Conservation (phyloP, 2,329 filamentous ascomycete species). For the Zelopaecilomyces penicillatus region DNA sequence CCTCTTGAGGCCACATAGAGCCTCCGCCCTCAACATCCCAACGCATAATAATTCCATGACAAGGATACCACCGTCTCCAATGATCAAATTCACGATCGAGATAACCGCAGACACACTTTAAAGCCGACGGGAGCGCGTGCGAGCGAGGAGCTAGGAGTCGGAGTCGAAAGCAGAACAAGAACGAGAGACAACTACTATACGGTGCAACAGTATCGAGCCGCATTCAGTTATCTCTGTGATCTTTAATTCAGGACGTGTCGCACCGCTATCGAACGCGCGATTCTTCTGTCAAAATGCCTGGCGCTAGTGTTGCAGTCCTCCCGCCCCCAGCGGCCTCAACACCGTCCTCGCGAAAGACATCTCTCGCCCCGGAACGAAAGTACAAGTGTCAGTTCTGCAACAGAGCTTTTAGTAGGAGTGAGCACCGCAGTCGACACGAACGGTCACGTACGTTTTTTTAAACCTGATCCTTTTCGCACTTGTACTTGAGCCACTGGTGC, state of each 20-base stretch:
- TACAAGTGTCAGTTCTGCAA: slow-evolving; percentile 99
- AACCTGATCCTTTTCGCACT: slow-evolving; percentile 5
- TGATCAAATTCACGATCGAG: slow-evolving; percentile 44
- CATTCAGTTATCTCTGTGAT: too few species aligned
- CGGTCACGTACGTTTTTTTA: slow-evolving; percentile 75
- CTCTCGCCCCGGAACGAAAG: slow-evolving; percentile 83
- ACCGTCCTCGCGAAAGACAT: slow-evolving; percentile 65
- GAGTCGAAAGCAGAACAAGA: slow-evolving; percentile 25
- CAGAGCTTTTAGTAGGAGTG: slow-evolving; percentile 92
- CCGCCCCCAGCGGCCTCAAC: slow-evolving; percentile 58
- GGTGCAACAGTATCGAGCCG: slow-evolving; percentile 25
- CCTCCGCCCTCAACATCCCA: slow-evolving; percentile 18
- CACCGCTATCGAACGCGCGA: slow-evolving; percentile 23
- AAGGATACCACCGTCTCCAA: slow-evolving; percentile 35
- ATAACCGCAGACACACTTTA: slow-evolving; percentile 59
- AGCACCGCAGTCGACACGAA: slow-evolving; percentile 95
- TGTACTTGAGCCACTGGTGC: too few species aligned
- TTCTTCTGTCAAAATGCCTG: slow-evolving; percentile 53
- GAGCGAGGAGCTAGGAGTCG: slow-evolving; percentile 44
- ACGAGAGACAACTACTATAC: slow-evolving; percentile 27
- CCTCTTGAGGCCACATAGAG: slow-evolving; percentile 20
- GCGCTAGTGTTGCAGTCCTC: slow-evolving; percentile 57
- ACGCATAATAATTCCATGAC: slow-evolving; percentile 33
- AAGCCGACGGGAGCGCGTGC: slow-evolving; percentile 59
- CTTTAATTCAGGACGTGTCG: not conserved